Evolutionary conservation across 192 early-diverging fungal genomes (phyloP).

Genomic region (Gryganskiella cystojenkinii): DNA sequence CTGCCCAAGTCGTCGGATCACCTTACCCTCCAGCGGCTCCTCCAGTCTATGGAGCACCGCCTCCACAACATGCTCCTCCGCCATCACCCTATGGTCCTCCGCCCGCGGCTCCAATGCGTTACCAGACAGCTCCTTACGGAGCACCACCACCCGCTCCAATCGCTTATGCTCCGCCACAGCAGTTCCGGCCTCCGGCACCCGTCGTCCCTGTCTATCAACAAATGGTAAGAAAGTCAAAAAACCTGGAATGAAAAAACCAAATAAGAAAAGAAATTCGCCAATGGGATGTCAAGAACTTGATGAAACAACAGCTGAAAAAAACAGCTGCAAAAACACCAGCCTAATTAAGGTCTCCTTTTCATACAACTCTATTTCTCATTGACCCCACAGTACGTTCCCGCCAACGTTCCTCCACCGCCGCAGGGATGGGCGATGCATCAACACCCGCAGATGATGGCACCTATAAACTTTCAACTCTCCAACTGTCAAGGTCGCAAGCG

Average conservation of each 20-base stretch:
- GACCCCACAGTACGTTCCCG: slow-evolving; percentile 12
- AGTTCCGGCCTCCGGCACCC: not conserved
- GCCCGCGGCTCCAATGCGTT: not conserved
- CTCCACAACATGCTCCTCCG: too few species aligned
- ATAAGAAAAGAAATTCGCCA: slow-evolving; percentile 10
- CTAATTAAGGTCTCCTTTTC: not conserved
- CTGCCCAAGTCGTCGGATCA: not conserved
- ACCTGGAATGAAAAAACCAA: not conserved
- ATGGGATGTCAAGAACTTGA: not conserved
- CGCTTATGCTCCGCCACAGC: slow-evolving; percentile 16
- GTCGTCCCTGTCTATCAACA: not conserved
- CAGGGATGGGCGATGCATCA: slow-evolving; percentile 27
- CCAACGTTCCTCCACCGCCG: slow-evolving; percentile 17
- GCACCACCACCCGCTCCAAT: too few species aligned
- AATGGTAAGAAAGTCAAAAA: slow-evolving; percentile 9
- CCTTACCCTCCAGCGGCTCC: too few species aligned
- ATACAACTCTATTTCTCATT: not conserved
- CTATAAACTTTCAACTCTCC: slow-evolving; percentile 57
- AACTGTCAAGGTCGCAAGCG: slow-evolving; percentile 76
- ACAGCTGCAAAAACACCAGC: not conserved
- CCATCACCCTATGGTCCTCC: not conserved
- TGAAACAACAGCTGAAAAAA: too few species aligned
- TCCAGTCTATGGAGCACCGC: too few species aligned
- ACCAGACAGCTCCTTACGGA: too few species aligned
- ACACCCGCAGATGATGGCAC: slow-evolving; percentile 26